Conservation (phyloP, 345 rosid genomes). For the Clarkia xantiana region DNA sequence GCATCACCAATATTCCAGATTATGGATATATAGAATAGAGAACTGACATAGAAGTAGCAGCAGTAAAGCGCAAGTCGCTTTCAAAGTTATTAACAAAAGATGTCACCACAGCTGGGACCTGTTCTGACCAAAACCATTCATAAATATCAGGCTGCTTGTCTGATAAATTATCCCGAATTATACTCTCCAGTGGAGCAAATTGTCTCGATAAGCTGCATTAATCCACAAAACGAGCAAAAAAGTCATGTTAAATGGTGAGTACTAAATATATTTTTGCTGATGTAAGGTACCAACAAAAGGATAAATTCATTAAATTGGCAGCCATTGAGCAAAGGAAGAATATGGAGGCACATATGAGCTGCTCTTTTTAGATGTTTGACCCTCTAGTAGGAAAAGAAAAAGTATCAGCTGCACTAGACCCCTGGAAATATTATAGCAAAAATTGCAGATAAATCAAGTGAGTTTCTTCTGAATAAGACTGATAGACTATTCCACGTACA, state of each 20-base stretch:
- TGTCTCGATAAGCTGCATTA: slow-evolving; percentile 56
- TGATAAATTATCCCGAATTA: slow-evolving; percentile 69
- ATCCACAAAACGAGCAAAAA: slow-evolving; percentile 1
- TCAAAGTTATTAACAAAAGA: slow-evolving; percentile 59
- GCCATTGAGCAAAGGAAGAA: too few relatives aligned
- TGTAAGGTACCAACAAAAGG: not conserved
- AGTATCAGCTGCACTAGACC: too few relatives aligned
- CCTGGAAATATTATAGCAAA: too few relatives aligned
- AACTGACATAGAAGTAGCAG: slow-evolving; percentile 47
- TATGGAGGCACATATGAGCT: too few relatives aligned
- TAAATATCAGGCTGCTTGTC: slow-evolving; percentile 60
- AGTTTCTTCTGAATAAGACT: too few relatives aligned
- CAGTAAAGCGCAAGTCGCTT: slow-evolving; percentile 37
- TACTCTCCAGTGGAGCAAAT: slow-evolving; percentile 68
- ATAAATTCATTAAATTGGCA: too few relatives aligned
- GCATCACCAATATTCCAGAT: too few relatives aligned
- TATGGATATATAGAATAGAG: slow-evolving; percentile 6
- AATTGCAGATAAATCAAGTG: too few relatives aligned
- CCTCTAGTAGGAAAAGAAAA: too few relatives aligned
- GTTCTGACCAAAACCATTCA: slow-evolving; percentile 78
- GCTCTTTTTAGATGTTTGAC: too few relatives aligned
- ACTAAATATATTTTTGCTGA: not conserved
- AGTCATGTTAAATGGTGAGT: not conserved
- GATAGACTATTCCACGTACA: not conserved
- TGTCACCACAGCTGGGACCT: slow-evolving; percentile 45